These are phyloP conservation scores for Lagenaria siceraria DNA, from an alignment of 306 rosid genomes.

Conservation along the genomic window DNA sequence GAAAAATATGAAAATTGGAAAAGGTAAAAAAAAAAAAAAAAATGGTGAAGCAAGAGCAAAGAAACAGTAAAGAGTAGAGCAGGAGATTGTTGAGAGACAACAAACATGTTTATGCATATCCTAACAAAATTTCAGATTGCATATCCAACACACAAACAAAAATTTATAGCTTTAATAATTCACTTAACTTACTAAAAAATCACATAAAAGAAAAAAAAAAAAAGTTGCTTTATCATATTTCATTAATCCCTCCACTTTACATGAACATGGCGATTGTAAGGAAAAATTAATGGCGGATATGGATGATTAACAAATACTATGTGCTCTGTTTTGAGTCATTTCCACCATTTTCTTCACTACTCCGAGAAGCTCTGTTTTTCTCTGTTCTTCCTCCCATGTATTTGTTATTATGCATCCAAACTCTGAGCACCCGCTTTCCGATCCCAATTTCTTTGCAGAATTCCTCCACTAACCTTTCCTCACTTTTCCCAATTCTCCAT, in stretches of 20 bases:
- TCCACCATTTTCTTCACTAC: not conserved
- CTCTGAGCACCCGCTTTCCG: conserved; percentile 55
- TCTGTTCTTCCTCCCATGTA: conserved; percentile 29
- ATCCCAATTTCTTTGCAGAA: conserved; percentile 68
- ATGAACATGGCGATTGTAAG: not conserved
- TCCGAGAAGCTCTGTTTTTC: not conserved
- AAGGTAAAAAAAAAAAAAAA: no score
- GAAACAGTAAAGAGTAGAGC: not conserved
- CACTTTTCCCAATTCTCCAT: conserved; percentile 63
- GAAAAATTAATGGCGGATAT: not conserved
- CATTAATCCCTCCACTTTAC: not conserved
- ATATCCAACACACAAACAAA: not conserved
- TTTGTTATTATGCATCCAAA: conserved; percentile 97
- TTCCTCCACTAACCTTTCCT: conserved; percentile 39
- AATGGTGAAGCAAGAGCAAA: no score
- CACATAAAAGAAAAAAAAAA: no score
- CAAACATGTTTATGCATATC: not conserved
- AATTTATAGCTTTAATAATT: not conserved
- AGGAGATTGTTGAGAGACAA: not conserved
- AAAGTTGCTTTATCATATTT: not conserved
- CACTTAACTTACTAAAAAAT: not conserved
- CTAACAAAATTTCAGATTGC: not conserved
- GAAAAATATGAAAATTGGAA: no score
- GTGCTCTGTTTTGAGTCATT: not conserved
- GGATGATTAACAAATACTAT: not conserved